Evolutionary conservation across 1,139 yeast genomes (phyloP).

Genomic region (Yamadazyma buinensis): DNA sequence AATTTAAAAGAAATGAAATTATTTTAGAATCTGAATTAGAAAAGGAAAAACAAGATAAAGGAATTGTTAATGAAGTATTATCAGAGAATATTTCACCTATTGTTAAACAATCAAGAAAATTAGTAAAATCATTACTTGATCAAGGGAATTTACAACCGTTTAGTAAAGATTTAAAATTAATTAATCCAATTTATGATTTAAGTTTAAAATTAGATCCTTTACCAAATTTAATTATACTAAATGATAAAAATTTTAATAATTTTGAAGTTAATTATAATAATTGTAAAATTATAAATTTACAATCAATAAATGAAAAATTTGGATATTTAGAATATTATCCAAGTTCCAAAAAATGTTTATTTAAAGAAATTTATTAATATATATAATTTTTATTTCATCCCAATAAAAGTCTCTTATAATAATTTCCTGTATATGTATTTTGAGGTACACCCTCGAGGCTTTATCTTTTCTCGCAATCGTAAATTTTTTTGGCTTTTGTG

Average conservation of each 20-base stretch:
- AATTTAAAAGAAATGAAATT: conserved; percentile 69
- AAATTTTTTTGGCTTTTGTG: too few relatives aligned
- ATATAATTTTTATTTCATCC: too few relatives aligned
- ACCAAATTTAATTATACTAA: conserved; percentile 64
- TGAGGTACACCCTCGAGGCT: too few relatives aligned
- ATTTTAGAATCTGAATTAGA: conserved; percentile 44
- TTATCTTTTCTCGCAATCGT: too few relatives aligned
- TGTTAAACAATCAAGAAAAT: conserved; percentile 64
- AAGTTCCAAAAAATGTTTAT: conserved; percentile 41
- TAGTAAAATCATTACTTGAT: conserved; percentile 76
- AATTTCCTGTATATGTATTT: too few relatives aligned
- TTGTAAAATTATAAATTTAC: conserved; percentile 75
- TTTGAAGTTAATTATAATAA: conserved; percentile 81
- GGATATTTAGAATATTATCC: conserved; percentile 74
- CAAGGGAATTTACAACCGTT: conserved; percentile 90
- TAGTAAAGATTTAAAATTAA: conserved; percentile 53
- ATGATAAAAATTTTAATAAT: conserved; percentile 66
- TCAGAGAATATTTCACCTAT: conserved; percentile 28
- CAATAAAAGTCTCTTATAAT: too few relatives aligned
- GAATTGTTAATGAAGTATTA: conserved; percentile 5
- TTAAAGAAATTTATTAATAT: conserved; percentile 2
- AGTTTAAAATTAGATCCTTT: conserved; percentile 70
- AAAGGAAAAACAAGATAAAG: conserved; percentile 6
- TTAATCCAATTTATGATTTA: conserved; percentile 68
- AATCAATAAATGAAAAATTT: conserved; percentile 44